phyloP scores from a whole-genome alignment of 768 basidiomycete genomes.

The Lyophyllum decastes region DNA sequence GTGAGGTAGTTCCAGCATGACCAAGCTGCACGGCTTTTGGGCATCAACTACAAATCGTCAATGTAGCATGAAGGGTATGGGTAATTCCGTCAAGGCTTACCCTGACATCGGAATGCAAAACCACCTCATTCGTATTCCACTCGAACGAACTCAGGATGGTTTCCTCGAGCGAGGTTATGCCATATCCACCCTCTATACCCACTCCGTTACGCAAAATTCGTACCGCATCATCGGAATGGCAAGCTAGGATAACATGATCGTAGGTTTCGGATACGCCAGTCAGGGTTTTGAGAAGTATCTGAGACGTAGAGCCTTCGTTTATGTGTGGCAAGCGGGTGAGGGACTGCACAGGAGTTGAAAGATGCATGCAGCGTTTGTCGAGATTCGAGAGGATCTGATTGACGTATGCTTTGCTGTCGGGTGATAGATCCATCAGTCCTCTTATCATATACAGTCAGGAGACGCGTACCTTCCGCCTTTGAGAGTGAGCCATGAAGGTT shows the following conservation, averaged over 20 bases:
- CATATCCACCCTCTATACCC: constrained; percentile 17
- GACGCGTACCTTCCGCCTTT: constrained; percentile 63
- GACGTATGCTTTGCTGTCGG: constrained; percentile 62
- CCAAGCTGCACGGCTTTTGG: constrained; percentile 59
- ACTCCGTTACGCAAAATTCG: constrained; percentile 50
- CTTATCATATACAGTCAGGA: neutral
- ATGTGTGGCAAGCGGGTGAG: constrained; percentile 22
- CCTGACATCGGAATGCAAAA: constrained; percentile 63
- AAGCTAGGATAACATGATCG: constrained; percentile 75
- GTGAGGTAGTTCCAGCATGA: constrained; percentile 84
- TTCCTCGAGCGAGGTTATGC: constrained; percentile 52
- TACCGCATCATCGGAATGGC: constrained; percentile 68
- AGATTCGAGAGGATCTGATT: constrained; percentile 58
- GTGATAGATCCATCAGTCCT: neutral
- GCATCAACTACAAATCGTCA: constrained; percentile 57
- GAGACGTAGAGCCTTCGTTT: constrained; percentile 6
- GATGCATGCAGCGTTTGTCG: constrained; percentile 53
- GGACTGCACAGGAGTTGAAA: constrained; percentile 56
- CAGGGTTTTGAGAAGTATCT: constrained; percentile 47
- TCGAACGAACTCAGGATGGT: constrained; percentile 56
- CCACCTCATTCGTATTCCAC: constrained; percentile 70
- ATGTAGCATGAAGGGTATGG: neutral
- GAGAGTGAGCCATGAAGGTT: constrained; percentile 74
- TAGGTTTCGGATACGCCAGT: constrained; percentile 47
- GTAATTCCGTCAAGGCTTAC: constrained; percentile 40